Evolutionary conservation across 2,329 filamentous ascomycete species (phyloP), one percentile per base, ranked within the genome.

Genomic region (Verticillium nubilum): DNA sequence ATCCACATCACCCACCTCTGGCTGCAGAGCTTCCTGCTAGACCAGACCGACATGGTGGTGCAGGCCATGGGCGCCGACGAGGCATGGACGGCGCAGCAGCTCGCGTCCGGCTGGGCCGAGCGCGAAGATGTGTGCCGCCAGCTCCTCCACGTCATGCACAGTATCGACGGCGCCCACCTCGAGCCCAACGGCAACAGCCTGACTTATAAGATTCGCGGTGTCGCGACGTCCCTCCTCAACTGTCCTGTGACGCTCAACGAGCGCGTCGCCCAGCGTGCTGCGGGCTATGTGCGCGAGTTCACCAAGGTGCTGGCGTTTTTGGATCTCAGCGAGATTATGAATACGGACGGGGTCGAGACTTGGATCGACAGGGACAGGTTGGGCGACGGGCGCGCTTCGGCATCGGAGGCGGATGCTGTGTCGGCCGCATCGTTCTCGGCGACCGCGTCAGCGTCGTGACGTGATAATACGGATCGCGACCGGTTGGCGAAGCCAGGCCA

Each of bases 1-100:
- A 62, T 75, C 1, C 72, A 75, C 42, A 69, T 70, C 6, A 74
- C 72, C 0, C 73, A 75, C 59, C 61, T 75, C 1, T 75, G 72
- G 73, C 65, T 74, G 7, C 73, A 75, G 61, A 73, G 67, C 47
- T 64, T 70, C 6, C 61, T 74, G 0, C 63, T 73, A 1, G 73
- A 75, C 37, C 71, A 72, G 55, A 61, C 74, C 3, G 72, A 74
- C 13, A 58, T 63, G 3, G 53, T 66, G 9, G 23, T 68, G 23
- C n/a, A 61, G 13, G 57, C 58, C 13, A 47, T 47, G 42, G 17
- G 55, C 1, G 54, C 54, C 4, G 54, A 33, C 12, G 31, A 15
- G 25, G 19, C 29, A 2, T 31, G 27, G 15, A 29, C 19, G 7
- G 28, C 29, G 4, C 28, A 19, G 10, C 31, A 35, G 19, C 50